Evolutionary conservation across 2,329 filamentous ascomycete species (phyloP), one percentile per base, ranked within the genome.

Genomic region (Pseudopithomyces chartarum): DNA sequence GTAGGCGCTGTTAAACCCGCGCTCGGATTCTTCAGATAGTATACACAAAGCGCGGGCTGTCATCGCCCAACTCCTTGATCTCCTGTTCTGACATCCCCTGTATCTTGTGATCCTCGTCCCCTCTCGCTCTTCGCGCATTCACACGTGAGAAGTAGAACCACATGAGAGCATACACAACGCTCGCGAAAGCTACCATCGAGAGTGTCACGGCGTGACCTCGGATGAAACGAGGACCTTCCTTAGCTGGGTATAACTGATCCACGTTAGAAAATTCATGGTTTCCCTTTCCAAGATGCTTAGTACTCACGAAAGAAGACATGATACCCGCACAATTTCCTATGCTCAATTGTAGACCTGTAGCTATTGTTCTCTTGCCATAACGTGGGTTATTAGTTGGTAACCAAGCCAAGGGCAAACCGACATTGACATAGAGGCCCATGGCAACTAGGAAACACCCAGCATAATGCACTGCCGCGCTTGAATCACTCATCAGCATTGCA

Each of bases 361-460:
- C 88, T 0, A 88, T 89, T 0, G 89, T 89, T 32, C 90, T 81
- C 73, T 92, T 93, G 10, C 89, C 90, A 62, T 92, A 93, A 7
- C 90, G 81, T 1, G 90, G 90, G 15, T 84, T 82, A 57, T 92
- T 92, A 17, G 84, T 87, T 0, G 88, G 84, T 38, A 88, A 60
- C 84, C 84, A 86, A 2, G 83, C 82, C 8, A 86, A 73, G 4
- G 82, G 82, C 19, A 86, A 66, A 1, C 83, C 83, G 12, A 85
- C 82, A 7, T 77, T 76, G 13, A 85, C 81, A 63, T 93, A 94
- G 2, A 94, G 71, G 0, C 90, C 90, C 57, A 86, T 82, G 0
- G 90, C 90, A 0, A 92, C 85, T n/a, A 94, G 77, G 71, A 92
- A 89, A 59, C 89, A 92, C 1, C 86, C 90, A 61, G 90, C 89